Percentiles rank a stretch among this genome's conserved stretches.
These are phyloP conservation scores for Mortierella sp. DNA, from an alignment of 371 early-diverging fungal genomes.

Conservation along the genomic window DNA sequence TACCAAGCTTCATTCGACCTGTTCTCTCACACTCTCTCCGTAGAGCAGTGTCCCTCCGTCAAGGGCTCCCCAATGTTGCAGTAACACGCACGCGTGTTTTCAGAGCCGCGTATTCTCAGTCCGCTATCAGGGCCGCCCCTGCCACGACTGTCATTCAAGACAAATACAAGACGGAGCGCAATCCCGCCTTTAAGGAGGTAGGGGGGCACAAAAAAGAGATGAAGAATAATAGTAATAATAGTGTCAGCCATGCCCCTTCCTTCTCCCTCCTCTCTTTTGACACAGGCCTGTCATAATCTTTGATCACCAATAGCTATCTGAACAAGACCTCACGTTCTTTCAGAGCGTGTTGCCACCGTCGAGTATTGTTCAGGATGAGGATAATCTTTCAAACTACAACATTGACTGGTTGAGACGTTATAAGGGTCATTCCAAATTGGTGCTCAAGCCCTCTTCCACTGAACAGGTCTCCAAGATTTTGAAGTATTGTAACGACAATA, in stretches of 20 bases:
- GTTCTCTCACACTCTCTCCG: conserved; percentile 1
- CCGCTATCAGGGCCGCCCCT: conserved; percentile 26
- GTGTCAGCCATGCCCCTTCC: too few relatives aligned
- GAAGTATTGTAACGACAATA: conserved; percentile 87
- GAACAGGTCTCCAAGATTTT: conserved; percentile 88
- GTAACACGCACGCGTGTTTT: too few relatives aligned
- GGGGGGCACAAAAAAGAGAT: too few relatives aligned
- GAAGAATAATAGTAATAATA: too few relatives aligned
- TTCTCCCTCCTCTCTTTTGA: too few relatives aligned
- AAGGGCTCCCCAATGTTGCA: neutral
- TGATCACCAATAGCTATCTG: conserved; percentile 52
- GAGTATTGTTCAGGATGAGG: conserved; percentile 54
- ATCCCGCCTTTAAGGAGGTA: conserved; percentile 63
- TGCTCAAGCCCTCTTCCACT: conserved; percentile 88
- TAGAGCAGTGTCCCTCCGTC: conserved; percentile 10
- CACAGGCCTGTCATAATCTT: neutral
- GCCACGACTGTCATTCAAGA: conserved; percentile 65
- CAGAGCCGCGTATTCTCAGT: too few relatives aligned
- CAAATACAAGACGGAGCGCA: conserved; percentile 54
- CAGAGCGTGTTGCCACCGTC: conserved; percentile 65
- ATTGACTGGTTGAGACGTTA: conserved; percentile 95
- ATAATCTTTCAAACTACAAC: conserved; percentile 75
- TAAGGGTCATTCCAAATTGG: conserved; percentile 83
- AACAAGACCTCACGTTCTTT: conserved; percentile 70
- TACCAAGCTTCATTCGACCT: neutral